These are phyloP conservation scores for Crithidia acanthocephali DNA, from an alignment of 208 protist species.

Conservation along the genomic window DNA sequence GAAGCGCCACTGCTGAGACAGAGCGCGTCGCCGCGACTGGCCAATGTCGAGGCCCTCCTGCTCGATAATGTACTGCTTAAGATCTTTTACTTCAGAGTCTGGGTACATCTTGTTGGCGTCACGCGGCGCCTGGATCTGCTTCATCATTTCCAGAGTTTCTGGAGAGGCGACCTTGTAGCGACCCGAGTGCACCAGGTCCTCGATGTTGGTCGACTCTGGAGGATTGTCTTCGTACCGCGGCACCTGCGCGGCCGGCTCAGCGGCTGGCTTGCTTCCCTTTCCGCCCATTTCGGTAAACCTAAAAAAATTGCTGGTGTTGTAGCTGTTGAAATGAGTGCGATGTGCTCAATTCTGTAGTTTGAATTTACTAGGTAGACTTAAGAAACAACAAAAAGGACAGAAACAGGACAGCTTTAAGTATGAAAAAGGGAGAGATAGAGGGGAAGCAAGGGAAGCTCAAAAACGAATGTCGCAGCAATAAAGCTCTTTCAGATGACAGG, in stretches of 20 bases:
- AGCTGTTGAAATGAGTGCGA: too few species aligned
- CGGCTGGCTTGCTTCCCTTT: constrained; percentile 12
- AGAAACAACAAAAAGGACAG: too few species aligned
- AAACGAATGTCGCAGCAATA: too few species aligned
- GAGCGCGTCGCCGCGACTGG: constrained; percentile 43
- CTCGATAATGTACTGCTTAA: constrained; percentile 88
- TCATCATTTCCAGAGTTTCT: constrained; percentile 84
- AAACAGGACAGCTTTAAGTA: too few species aligned
- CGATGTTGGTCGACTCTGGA: constrained; percentile 78
- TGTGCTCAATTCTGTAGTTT: too few species aligned
- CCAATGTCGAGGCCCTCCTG: constrained; percentile 85
- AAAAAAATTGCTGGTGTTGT: too few species aligned
- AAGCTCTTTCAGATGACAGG: too few species aligned
- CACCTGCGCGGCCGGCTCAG: not conserved
- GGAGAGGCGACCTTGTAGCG: constrained; percentile 73
- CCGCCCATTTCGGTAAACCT: constrained; percentile 21
- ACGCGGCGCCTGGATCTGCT: constrained; percentile 60
- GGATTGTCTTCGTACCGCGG: constrained; percentile 55
- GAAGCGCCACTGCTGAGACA: constrained; percentile 88
- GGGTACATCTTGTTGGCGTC: constrained; percentile 73
- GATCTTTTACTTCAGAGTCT: constrained; percentile 71
- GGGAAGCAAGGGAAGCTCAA: too few species aligned
- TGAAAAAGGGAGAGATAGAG: too few species aligned
- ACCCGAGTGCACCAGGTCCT: constrained; percentile 68
- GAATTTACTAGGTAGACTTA: too few species aligned